Conservation (phyloP, 257 asterid genomes). For the Fraxinus excelsior region DNA sequence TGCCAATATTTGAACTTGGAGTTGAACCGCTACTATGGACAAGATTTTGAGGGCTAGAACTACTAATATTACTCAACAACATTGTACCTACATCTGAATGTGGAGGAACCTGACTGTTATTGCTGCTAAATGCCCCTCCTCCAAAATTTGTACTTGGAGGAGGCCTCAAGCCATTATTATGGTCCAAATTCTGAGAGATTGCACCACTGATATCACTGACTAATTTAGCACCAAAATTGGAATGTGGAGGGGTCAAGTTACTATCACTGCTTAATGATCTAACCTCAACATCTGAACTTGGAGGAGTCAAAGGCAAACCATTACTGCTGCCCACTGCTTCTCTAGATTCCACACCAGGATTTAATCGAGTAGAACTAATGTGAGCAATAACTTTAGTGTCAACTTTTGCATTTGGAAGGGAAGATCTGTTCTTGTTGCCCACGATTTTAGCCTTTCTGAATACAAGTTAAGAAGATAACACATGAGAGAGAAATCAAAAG, state of each 20-base stretch:
- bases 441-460: slow-evolving; percentile 85
- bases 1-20: slow-evolving; percentile 5
- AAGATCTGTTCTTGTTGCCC: slow-evolving; percentile 43
- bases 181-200: slow-evolving; percentile 32
- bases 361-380: slow-evolving; percentile 19
- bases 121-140: slow-evolving; percentile 35
- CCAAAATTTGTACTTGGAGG: slow-evolving; percentile 32
- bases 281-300: slow-evolving; percentile 29
- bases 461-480: slow-evolving; percentile 19
- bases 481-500: slow-evolving; percentile 12
- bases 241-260: slow-evolving; percentile 36
- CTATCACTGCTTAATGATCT: slow-evolving; percentile 25
- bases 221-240: slow-evolving; percentile 30
- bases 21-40: neutral
- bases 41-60: slow-evolving; percentile 26
- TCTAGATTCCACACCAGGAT: slow-evolving; percentile 28
- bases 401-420: slow-evolving; percentile 33
- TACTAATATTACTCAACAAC: slow-evolving; percentile 28
- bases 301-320: slow-evolving; percentile 28
- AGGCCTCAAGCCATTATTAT: slow-evolving; percentile 24
- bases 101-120: slow-evolving; percentile 22
- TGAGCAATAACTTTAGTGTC: slow-evolving; percentile 36
- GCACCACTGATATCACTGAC: slow-evolving; percentile 34
- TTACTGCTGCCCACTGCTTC: slow-evolving; percentile 36
- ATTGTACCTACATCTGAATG: slow-evolving; percentile 34